Percentiles rank a stretch among this genome's conserved stretches.
Evolutionary conservation across 352 stramenopile species (phyloP).

Genomic region (Globisporangium apiculatum): DNA sequence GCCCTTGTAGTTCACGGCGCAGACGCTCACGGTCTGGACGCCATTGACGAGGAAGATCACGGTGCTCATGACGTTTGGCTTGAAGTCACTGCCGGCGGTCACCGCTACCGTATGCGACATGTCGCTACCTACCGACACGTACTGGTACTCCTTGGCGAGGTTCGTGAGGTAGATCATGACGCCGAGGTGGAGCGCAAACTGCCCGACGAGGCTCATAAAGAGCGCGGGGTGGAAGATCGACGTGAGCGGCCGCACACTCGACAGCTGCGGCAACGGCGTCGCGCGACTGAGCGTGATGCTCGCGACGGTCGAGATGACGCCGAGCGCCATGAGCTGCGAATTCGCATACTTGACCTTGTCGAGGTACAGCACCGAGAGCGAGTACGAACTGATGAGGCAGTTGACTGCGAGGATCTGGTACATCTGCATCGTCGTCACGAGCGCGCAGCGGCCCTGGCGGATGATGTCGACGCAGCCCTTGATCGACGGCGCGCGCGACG

Average conservation of each 20-base stretch:
- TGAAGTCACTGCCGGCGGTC: constrained; percentile 72
- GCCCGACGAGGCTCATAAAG: constrained; percentile 91
- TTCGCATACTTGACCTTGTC: constrained; percentile 99
- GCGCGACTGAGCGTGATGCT: constrained; percentile 86
- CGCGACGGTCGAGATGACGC: constrained; percentile 82
- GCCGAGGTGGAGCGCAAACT: constrained; percentile 94
- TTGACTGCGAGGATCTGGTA: constrained; percentile 99
- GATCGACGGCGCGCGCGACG: constrained; percentile 90
- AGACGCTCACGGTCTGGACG: constrained; percentile 96
- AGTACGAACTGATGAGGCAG: constrained; percentile 97
- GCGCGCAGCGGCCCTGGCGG: constrained; percentile 96
- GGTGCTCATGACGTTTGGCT: constrained; percentile 97
- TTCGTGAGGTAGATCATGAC: constrained; percentile 92
- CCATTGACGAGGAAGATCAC: constrained; percentile 97
- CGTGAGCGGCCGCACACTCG: constrained; percentile 87
- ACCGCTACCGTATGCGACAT: too few species aligned
- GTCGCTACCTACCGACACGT: too few species aligned
- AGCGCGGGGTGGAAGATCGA: constrained; percentile 94
- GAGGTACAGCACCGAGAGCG: constrained; percentile 97
- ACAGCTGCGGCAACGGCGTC: constrained; percentile 93
- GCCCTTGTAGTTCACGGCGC: constrained; percentile 98
- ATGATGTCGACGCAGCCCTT: constrained; percentile 94
- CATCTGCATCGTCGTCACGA: constrained; percentile 99
- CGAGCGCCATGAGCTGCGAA: constrained; percentile 90
- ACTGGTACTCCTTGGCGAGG: constrained; percentile 81